phyloP scores from a whole-genome alignment of 2,329 filamentous ascomycete species.

The Colletotrichum nymphaeae region DNA sequence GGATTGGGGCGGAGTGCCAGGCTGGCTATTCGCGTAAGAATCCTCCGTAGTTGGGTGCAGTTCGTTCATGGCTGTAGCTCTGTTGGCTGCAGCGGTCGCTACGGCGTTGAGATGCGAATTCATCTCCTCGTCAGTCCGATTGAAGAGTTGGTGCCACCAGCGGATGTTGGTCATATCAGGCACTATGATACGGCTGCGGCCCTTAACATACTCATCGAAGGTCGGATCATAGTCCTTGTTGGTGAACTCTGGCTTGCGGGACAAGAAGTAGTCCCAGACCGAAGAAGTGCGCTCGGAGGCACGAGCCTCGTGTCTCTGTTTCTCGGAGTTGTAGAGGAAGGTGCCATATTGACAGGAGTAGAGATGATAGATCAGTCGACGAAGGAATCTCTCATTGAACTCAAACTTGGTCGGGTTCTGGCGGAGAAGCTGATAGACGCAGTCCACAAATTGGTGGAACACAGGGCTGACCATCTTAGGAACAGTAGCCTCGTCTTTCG shows the following conservation, averaged over 20 bases:
- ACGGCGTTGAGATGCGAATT: constrained; percentile 74
- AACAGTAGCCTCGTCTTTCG: constrained; percentile 75
- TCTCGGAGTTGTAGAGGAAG: constrained; percentile 95
- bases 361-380: constrained; percentile 89
- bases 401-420: constrained; percentile 93
- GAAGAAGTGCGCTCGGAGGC: constrained; percentile 81
- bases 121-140: constrained; percentile 91
- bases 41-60: constrained; percentile 36
- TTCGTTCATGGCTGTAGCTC: constrained; percentile 43
- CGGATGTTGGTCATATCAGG: constrained; percentile 81
- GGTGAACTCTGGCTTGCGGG: constrained; percentile 81
- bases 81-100: constrained; percentile 59
- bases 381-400: constrained; percentile 93
- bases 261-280: constrained; percentile 96
- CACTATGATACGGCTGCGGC: constrained; percentile 86
- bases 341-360: constrained; percentile 98
- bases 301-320: constrained; percentile 79
- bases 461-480: constrained; percentile 95
- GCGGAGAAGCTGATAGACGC: constrained; percentile 87
- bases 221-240: constrained; percentile 82
- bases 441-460: constrained; percentile 97
- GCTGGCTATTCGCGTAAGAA: constrained; percentile 40
- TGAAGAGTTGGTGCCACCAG: constrained; percentile 94
- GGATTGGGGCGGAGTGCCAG: constrained; percentile 38
- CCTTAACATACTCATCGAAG: constrained; percentile 82